phyloP scores from a whole-genome alignment of 2,329 filamentous ascomycete genomes.

The Penicillium sp. region DNA sequence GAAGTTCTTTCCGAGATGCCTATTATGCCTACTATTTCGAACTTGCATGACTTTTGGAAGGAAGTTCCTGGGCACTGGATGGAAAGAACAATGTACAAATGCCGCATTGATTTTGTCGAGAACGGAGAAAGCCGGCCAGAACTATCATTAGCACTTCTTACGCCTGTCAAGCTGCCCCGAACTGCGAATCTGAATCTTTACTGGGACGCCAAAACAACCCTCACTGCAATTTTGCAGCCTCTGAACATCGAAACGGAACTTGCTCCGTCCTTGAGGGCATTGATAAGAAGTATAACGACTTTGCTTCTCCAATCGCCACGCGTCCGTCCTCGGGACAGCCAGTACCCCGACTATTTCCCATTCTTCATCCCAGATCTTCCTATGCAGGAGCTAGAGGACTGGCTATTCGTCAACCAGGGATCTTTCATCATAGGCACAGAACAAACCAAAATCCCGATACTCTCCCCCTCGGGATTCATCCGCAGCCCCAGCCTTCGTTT shows the following conservation, averaged over 20 bases:
- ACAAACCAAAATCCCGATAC: slow-evolving; percentile 1
- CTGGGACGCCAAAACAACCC: slow-evolving; percentile 2
- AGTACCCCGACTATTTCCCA: slow-evolving; percentile 2
- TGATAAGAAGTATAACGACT: slow-evolving; percentile 1
- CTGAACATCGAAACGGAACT: neutral
- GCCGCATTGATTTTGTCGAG: neutral
- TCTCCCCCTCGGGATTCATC: slow-evolving; percentile 1
- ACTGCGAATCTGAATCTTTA: neutral
- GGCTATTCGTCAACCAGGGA: slow-evolving; percentile 1
- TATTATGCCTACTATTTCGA: neutral
- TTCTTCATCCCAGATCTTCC: slow-evolving; percentile 4
- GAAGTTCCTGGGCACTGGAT: neutral
- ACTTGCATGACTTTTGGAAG: slow-evolving; percentile 2
- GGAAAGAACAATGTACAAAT: slow-evolving; percentile 1
- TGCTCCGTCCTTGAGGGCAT: neutral
- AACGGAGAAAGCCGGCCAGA: neutral
- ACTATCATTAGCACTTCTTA: slow-evolving; percentile 1
- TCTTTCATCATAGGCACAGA: neutral
- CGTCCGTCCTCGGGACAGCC: neutral
- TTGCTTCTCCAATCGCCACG: slow-evolving; percentile 3
- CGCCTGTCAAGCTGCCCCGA: neutral
- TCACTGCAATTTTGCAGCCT: slow-evolving; percentile 1
- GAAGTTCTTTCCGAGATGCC: neutral
- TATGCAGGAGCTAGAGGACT: slow-evolving; percentile 1
- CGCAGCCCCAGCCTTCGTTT: slow-evolving; percentile 3